phyloP scores from a whole-genome alignment of 2,329 filamentous ascomycete species.

The Penicillium sumatraense region DNA sequence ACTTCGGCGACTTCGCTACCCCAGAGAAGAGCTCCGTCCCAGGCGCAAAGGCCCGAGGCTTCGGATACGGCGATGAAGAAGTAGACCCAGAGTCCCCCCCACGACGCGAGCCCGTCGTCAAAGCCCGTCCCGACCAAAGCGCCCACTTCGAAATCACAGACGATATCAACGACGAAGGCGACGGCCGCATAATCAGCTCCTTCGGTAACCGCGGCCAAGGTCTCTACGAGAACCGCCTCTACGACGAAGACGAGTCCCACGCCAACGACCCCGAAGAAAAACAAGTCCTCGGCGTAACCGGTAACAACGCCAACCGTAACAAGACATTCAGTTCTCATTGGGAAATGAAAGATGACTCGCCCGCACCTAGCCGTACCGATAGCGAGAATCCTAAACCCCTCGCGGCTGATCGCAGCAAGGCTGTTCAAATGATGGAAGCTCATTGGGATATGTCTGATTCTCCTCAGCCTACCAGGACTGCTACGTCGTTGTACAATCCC shows the following conservation, averaged over 20 bases:
- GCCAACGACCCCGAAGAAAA: slow-evolving; percentile 25
- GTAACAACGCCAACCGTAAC: slow-evolving; percentile 72
- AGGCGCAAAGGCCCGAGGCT: slow-evolving; percentile 73
- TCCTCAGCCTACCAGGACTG: slow-evolving; percentile 35
- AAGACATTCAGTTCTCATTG: slow-evolving; percentile 83
- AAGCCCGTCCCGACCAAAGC: slow-evolving; percentile 78
- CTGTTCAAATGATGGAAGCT: slow-evolving; percentile 73
- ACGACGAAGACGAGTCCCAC: slow-evolving; percentile 65
- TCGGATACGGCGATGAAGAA: slow-evolving; percentile 75
- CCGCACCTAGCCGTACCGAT: slow-evolving; percentile 40
- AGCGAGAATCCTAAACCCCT: slow-evolving; percentile 51
- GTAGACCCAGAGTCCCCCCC: slow-evolving; percentile 38
- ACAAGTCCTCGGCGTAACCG: slow-evolving; percentile 66
- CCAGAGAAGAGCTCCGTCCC: slow-evolving; percentile 75
- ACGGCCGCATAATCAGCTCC: slow-evolving; percentile 46
- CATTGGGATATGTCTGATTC: slow-evolving; percentile 51
- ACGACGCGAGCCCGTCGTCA: slow-evolving; percentile 62
- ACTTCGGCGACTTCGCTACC: slow-evolving; percentile 84
- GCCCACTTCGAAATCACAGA: slow-evolving; percentile 85
- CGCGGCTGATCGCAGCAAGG: slow-evolving; percentile 67
- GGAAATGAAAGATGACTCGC: slow-evolving; percentile 66
- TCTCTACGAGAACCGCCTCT: slow-evolving; percentile 79
- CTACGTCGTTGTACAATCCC: slow-evolving; percentile 29
- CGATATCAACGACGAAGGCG: slow-evolving; percentile 61
- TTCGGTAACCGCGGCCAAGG: slow-evolving; percentile 69